Conservation (phyloP, 345 rosid genomes). For the Acer saccharum region DNA sequence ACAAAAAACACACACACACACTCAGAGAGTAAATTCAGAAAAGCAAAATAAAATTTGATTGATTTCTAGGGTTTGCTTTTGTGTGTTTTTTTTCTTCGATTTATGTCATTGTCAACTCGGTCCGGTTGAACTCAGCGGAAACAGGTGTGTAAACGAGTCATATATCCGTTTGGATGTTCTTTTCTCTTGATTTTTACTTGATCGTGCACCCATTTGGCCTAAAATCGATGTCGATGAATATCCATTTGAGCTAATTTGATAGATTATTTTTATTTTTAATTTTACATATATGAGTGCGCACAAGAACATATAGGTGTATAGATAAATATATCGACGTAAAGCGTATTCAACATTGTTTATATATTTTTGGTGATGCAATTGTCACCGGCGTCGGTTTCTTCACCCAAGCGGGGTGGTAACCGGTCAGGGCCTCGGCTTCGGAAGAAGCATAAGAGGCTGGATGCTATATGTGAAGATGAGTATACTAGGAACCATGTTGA, state of each 20-base stretch:
- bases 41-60: neutral
- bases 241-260: neutral
- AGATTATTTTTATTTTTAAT: neutral
- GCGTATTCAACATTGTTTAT: neutral
- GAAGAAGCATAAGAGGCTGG: constrained; percentile 86
- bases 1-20: neutral
- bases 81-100: neutral
- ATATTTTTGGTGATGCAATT: constrained; percentile 59
- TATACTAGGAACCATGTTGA: constrained; percentile 74
- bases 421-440: constrained; percentile 60
- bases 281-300: neutral
- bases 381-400: constrained; percentile 48
- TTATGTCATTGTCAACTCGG: neutral
- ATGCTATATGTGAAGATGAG: constrained; percentile 73
- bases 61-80: constrained; percentile 31
- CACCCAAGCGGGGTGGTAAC: constrained; percentile 33
- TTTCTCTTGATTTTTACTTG: neutral
- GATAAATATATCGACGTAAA: neutral
- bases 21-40: neutral
- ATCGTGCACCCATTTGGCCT: neutral
- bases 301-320: neutral
- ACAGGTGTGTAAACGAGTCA: constrained; percentile 27
- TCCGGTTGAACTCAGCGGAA: constrained; percentile 9
- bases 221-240: constrained; percentile 9
- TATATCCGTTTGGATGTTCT: constrained; percentile 4